Evolutionary conservation across 768 basidiomycete species (phyloP).

Genomic region (Myochromella boudieri): DNA sequence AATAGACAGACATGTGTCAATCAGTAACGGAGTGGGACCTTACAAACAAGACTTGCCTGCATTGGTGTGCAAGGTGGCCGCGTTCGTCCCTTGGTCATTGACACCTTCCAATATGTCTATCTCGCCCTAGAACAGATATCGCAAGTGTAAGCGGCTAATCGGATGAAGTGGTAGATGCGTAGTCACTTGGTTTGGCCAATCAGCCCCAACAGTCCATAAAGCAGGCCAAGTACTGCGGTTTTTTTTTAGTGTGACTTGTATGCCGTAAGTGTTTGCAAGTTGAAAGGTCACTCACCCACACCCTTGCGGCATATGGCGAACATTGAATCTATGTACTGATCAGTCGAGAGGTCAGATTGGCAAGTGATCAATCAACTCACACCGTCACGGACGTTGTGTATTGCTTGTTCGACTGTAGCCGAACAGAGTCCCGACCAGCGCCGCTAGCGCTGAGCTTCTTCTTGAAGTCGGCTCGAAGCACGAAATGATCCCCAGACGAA

Average conservation of each 20-base stretch:
- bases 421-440: slow-evolving; percentile 58
- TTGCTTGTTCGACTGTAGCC: slow-evolving; percentile 50
- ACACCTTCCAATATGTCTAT: slow-evolving; percentile 46
- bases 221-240: slow-evolving; percentile 50
- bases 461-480: slow-evolving; percentile 55
- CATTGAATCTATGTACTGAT: slow-evolving; percentile 39
- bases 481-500: slow-evolving; percentile 49
- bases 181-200: slow-evolving; percentile 46
- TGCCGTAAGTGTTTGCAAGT: neutral
- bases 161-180: no score
- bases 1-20: neutral
- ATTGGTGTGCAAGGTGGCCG: slow-evolving; percentile 36
- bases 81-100: slow-evolving; percentile 38
- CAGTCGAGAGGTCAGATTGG: neutral
- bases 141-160: neutral
- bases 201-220: slow-evolving; percentile 50
- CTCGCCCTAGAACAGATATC: slow-evolving; percentile 39
- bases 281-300: slow-evolving; percentile 42
- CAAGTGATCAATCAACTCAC: slow-evolving; percentile 25
- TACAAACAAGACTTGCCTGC: slow-evolving; percentile 52
- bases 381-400: slow-evolving; percentile 55
- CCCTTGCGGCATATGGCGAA: slow-evolving; percentile 62
- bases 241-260: neutral
- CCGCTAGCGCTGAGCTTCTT: slow-evolving; percentile 45
- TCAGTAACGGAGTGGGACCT: slow-evolving; percentile 43